Base-by-base conservation (phyloP, 2,329 filamentous ascomycete species). In the Nemania serpens region DNA sequence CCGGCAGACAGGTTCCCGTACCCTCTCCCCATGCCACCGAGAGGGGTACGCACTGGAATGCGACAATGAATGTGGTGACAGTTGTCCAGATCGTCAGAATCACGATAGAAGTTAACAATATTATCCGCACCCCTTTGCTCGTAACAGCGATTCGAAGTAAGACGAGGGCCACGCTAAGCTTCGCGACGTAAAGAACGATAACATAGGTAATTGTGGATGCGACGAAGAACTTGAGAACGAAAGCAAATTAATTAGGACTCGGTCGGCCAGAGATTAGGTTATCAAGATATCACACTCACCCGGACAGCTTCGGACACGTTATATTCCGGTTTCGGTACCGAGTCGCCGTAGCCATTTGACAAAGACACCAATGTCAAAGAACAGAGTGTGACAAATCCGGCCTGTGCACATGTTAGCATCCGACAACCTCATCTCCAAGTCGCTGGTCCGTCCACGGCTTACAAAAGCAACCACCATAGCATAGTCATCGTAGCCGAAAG, bases 121-220 rank as follows among this genome's bases (percentile, higher is more conserved):
- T 2, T 10, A 42, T 58, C 43, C 61, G 63, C 9, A 66, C 61
- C 7, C 51, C 46, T n/a, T 64, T 61, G 55, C 50, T 64, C 55
- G 63, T 65, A 4, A 65, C 61, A 20, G 65, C 61, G 52, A 67
- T 63, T 18, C 65, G 63, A 22, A 63, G 56, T 9, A 67, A 41
- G 9, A 67, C 65, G 12, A 66, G 55, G 10, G 65, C 65, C 3
- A 66, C 63, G 36, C 65, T 67, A 10, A 67, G 51, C 56, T 67
- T 67, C 0, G 61, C 65, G 18, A 67, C 39, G 18, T 61, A 67
- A 5, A 66, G 60, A 29, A 63, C 63, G 55, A 67, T 62, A 33
- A 66, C 55, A 39, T 67, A 67, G 46, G 58, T 47, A 13, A 67
- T 58, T 2, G 63, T 63, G 15, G 63, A 64, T 2, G 63, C 61